Percentiles rank a stretch among this genome's conserved stretches.
Conservation (phyloP, 495 filamentous ascomycete genomes). For the Aspergillus conjunctus region DNA sequence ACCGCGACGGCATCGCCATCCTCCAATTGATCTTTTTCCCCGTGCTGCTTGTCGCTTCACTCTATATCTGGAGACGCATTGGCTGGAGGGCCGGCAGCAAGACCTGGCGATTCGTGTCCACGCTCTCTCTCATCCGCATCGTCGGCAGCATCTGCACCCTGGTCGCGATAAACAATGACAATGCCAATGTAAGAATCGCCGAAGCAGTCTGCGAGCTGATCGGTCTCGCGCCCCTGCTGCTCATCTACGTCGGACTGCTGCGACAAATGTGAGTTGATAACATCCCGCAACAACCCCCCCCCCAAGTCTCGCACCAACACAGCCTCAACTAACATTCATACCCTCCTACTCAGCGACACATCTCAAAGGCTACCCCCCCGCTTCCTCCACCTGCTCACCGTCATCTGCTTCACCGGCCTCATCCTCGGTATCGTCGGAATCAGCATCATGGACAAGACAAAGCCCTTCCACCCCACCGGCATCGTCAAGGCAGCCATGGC, state of each 20-base stretch:
- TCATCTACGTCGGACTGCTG: slow-evolving; percentile 33
- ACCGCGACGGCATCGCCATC: slow-evolving; percentile 34
- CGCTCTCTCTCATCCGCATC: slow-evolving; percentile 35
- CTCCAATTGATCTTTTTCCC: slow-evolving; percentile 36
- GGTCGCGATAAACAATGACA: slow-evolving; percentile 25
- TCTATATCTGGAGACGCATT: slow-evolving; percentile 35
- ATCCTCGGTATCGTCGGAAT: slow-evolving; percentile 36
- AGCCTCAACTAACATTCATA: too few species aligned
- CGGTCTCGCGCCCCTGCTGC: slow-evolving; percentile 34
- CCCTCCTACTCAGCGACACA: too few species aligned
- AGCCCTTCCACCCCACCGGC: slow-evolving; percentile 15
- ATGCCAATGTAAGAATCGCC: slow-evolving; percentile 24
- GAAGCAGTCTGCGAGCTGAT: slow-evolving; percentile 34
- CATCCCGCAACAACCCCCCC: background rate
- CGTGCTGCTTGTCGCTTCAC: slow-evolving; percentile 22
- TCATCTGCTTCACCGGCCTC: slow-evolving; percentile 30
- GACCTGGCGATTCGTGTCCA: slow-evolving; percentile 33
- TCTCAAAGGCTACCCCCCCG: slow-evolving; percentile 21
- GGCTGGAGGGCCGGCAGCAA: slow-evolving; percentile 33
- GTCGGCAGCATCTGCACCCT: slow-evolving; percentile 31
- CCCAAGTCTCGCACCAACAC: background rate
- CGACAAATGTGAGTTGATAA: slow-evolving; percentile 32
- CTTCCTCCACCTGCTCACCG: slow-evolving; percentile 12
- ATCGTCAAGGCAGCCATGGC: slow-evolving; percentile 33
- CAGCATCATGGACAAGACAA: slow-evolving; percentile 17